Evolutionary conservation across 768 basidiomycete genomes (phyloP), one percentile per base, ranked within the genome.

Genomic region (Coprinellus micaceus): DNA sequence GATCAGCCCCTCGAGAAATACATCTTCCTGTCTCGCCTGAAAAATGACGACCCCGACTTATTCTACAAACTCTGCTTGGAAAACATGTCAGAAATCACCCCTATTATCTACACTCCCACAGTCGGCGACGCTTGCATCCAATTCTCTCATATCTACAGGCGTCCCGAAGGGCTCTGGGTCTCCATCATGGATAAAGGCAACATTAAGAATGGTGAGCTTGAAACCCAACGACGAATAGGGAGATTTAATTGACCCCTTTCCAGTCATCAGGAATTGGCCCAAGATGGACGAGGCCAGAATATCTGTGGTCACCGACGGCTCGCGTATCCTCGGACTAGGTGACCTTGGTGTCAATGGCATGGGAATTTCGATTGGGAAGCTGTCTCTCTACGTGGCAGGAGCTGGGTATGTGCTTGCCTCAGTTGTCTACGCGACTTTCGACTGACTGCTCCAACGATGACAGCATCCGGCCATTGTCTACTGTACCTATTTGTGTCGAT

Each of bases 291-390:
- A 90, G 39, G 88, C 90, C n/a, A 82, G 91, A 30, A 95, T 97
- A 60, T 83, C 85, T 50, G 94, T 98, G 39, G 93, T 97, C 25
- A 97, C 94, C 0, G 94, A 96, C 70, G 94, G 88, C 33, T 91
- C 89, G 17, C 86, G 94, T 46, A 94, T 96, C 63, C 81, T 97
- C 33, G 94, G 94, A 56, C 73, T 97, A 19, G 94, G 90, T 15
- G 89, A 90, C 64, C 82, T 91, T 41, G 89, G 89, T 33, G 80
- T 89, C 28, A 91, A 91, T 65, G 89, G 89, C 12, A 90, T 91
- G 89, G 86, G 87, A 0, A 93, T 96, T 63, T 84, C 89, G 7
- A 87, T 94, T 50, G 94, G 94, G n/a, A 96, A 97, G 71, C 78
- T 98, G 6, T 91, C 89, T 17, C 80, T 97, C 17, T 96, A 95